These are phyloP conservation scores for Picochlorum sp. DNA, from an alignment of 139 green algal species.

Conservation along the genomic window DNA sequence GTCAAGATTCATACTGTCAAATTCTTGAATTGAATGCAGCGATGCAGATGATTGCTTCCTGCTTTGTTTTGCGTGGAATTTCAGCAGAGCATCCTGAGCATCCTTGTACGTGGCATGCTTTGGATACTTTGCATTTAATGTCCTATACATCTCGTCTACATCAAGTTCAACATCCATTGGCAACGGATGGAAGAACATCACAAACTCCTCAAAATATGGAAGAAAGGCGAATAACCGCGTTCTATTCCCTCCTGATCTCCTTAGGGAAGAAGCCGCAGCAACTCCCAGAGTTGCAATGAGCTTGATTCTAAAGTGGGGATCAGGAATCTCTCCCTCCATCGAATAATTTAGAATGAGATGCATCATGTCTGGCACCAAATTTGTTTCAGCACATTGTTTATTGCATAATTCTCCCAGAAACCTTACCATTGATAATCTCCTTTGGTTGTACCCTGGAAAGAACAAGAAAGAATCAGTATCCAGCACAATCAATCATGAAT, in stretches of 20 bases:
- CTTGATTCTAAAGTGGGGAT: slow-evolving; percentile 51
- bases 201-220: slow-evolving; percentile 81
- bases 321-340: not conserved
- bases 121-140: slow-evolving; percentile 25
- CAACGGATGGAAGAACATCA: slow-evolving; percentile 67
- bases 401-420: slow-evolving; percentile 93
- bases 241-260: not conserved
- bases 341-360: slow-evolving; percentile 62
- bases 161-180: slow-evolving; percentile 90
- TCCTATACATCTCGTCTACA: slow-evolving; percentile 75
- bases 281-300: slow-evolving; percentile 72
- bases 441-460: slow-evolving; percentile 56
- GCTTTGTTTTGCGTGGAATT: slow-evolving; percentile 47
- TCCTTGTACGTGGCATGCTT: slow-evolving; percentile 44
- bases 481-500: not conserved
- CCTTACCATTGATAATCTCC: slow-evolving; percentile 62
- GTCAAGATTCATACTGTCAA: not conserved
- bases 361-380: slow-evolving; percentile 77
- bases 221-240: slow-evolving; percentile 64
- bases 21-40: too few species aligned
- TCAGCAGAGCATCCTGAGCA: slow-evolving; percentile 41
- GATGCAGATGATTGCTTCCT: slow-evolving; percentile 7
- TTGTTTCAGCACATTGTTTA: slow-evolving; percentile 60
- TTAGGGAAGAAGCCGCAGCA: slow-evolving; percentile 55
- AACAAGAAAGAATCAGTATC: too few species aligned